phyloP scores from a whole-genome alignment of 768 basidiomycete genomes.

The Tremella yokohamensis region DNA sequence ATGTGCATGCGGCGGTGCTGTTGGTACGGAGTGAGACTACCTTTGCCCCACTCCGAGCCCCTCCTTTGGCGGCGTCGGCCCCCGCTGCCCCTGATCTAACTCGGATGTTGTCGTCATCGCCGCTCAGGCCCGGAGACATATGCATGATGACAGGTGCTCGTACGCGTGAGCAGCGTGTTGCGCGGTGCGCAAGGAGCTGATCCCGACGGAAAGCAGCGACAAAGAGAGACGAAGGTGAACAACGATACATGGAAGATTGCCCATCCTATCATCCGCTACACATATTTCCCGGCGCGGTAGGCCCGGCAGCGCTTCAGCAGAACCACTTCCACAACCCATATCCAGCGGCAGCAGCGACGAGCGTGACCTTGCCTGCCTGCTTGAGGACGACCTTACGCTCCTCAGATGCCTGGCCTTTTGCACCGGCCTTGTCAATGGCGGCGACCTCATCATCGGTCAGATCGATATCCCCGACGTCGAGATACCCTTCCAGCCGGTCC shows the following conservation, averaged over 20 bases:
- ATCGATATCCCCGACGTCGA: conserved; percentile 62
- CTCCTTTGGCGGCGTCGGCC: no score
- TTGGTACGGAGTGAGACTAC: no score
- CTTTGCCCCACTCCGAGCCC: no score
- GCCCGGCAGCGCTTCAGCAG: background rate
- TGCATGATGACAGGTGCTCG: no score
- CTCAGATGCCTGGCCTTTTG: conserved; percentile 36
- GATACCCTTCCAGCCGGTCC: conserved; percentile 64
- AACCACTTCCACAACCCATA: conserved; percentile 1
- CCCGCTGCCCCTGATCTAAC: no score
- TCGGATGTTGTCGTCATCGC: no score
- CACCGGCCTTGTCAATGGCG: conserved; percentile 50
- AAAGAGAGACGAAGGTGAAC: background rate
- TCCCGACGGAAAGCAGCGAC: no score
- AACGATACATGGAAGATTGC: background rate
- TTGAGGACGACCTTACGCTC: conserved; percentile 9
- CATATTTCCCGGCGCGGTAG: no score
- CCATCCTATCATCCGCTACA: background rate
- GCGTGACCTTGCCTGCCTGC: conserved; percentile 1
- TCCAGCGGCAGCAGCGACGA: background rate
- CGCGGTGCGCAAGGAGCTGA: no score
- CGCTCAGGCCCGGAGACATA: no score
- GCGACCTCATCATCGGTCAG: conserved; percentile 48
- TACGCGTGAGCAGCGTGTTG: no score
- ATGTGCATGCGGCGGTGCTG: no score